Evolutionary conservation across 2,329 filamentous ascomycete genomes (phyloP).

Genomic region (Xylariaceae sp.): DNA sequence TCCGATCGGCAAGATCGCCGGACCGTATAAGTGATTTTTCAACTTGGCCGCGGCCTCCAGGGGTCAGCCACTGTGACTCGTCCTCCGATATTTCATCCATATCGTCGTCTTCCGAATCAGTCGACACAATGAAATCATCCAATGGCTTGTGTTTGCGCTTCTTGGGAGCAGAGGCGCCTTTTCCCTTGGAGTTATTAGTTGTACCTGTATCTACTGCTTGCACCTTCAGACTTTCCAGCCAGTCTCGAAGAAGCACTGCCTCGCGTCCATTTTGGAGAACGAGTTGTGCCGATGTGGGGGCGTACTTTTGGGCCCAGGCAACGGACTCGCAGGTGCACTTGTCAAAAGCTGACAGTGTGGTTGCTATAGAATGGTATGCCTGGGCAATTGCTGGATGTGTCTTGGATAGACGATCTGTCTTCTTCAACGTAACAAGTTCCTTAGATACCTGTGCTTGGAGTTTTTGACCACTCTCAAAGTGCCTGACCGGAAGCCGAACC

Average conservation of each 20-base stretch:
- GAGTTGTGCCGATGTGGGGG: constrained; percentile 61
- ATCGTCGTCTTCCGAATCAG: constrained; percentile 66
- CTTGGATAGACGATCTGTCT: constrained; percentile 11
- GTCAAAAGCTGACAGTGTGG: constrained; percentile 73
- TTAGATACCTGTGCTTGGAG: constrained; percentile 46
- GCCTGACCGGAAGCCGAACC: constrained; percentile 49
- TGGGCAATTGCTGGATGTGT: constrained; percentile 55
- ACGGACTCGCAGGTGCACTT: constrained; percentile 65
- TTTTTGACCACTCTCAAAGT: constrained; percentile 53
- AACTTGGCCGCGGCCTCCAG: constrained; percentile 33
- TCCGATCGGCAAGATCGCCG: constrained; percentile 20
- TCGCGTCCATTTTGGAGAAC: constrained; percentile 73
- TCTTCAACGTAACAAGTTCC: constrained; percentile 39
- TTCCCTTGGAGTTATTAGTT: constrained; percentile 34
- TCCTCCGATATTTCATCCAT: constrained; percentile 63
- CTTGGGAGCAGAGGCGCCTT: constrained; percentile 36
- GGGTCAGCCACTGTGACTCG: constrained; percentile 45
- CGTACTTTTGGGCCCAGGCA: constrained; percentile 81
- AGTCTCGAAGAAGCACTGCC: constrained; percentile 66
- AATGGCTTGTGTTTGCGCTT: constrained; percentile 69
- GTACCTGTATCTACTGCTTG: constrained; percentile 65
- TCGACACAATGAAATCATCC: constrained; percentile 74
- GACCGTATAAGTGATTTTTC: constrained; percentile 53
- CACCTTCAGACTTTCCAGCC: constrained; percentile 73
- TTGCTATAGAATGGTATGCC: constrained; percentile 56